Evolutionary conservation across 306 rosid species (phyloP).

Genomic region (Cicer bijugum): DNA sequence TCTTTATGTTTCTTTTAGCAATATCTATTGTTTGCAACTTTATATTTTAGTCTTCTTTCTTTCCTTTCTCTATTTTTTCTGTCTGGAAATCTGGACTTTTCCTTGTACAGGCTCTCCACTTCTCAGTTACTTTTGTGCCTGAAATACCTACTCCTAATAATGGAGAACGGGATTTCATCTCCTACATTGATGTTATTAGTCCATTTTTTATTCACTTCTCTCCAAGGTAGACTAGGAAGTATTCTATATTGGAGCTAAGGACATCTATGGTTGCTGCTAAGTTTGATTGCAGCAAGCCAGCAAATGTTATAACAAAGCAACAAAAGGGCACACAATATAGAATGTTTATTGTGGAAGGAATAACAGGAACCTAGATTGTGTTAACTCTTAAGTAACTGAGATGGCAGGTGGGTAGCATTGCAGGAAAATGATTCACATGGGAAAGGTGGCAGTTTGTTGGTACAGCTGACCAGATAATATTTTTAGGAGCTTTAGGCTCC

Average conservation of each 20-base stretch:
- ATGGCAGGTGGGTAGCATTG: slow-evolving; percentile 11
- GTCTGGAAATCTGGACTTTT: slow-evolving; percentile 6
- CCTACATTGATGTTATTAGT: slow-evolving; percentile 1
- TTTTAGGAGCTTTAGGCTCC: slow-evolving; percentile 5
- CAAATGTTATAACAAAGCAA: background rate
- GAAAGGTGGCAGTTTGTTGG: background rate
- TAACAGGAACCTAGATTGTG: background rate
- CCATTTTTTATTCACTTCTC: slow-evolving; percentile 22
- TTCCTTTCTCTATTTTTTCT: slow-evolving; percentile 18
- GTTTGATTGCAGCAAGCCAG: slow-evolving; percentile 31
- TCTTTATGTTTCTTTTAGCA: slow-evolving; percentile 29
- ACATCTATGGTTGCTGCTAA: slow-evolving; percentile 15
- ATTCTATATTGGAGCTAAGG: slow-evolving; percentile 14
- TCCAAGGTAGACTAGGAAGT: slow-evolving; percentile 29
- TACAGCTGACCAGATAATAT: background rate
- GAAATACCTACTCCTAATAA: background rate
- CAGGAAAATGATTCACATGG: slow-evolving; percentile 11
- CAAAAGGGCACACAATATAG: background rate
- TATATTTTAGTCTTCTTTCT: slow-evolving; percentile 31
- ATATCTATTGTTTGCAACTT: slow-evolving; percentile 11
- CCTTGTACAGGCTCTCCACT: slow-evolving; percentile 13
- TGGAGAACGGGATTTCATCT: slow-evolving; percentile 10
- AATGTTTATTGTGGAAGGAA: slow-evolving; percentile 22
- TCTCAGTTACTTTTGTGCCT: slow-evolving; percentile 3
- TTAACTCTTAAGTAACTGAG: background rate